These are phyloP conservation scores for Vitis riparia DNA, from an alignment of 164 flowering plant genomes.

Conservation along the genomic window DNA sequence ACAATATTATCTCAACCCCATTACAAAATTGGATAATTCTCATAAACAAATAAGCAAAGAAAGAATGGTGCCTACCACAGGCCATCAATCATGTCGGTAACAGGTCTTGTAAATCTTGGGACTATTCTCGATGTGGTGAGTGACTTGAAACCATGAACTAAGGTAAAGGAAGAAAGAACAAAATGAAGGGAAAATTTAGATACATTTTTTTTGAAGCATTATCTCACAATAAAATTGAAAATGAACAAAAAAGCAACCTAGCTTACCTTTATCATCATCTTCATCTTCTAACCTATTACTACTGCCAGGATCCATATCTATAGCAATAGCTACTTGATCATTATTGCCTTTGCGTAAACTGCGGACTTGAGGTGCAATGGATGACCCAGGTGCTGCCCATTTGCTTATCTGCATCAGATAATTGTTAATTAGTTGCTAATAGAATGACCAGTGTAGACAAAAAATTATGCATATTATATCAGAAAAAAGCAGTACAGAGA, in stretches of 20 bases:
- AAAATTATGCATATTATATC: too few relatives aligned
- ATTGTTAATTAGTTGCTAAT: too few relatives aligned
- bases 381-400: slow-evolving; percentile 50
- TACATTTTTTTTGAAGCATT: background rate
- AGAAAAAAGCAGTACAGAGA: too few relatives aligned
- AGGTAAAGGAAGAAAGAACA: slow-evolving; percentile 7
- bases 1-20: background rate
- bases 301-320: slow-evolving; percentile 60
- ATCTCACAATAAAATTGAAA: background rate
- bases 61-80: slow-evolving; percentile 57
- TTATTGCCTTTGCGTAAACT: slow-evolving; percentile 74
- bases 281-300: slow-evolving; percentile 57
- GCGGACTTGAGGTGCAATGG: slow-evolving; percentile 71
- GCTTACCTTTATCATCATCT: slow-evolving; percentile 94
- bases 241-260: background rate
- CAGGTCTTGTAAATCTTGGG: slow-evolving; percentile 85
- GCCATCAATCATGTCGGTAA: slow-evolving; percentile 87
- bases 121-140: slow-evolving; percentile 84
- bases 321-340: slow-evolving; percentile 88
- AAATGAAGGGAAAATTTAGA: background rate
- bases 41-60: background rate
- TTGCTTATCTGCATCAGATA: slow-evolving; percentile 58
- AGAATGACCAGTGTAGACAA: too few relatives aligned
- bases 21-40: background rate
- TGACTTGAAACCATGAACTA: slow-evolving; percentile 96